Evolutionary conservation across 768 basidiomycete species (phyloP), one percentile per base, ranked within the genome.

Genomic region (Tephrocybe rancida): DNA sequence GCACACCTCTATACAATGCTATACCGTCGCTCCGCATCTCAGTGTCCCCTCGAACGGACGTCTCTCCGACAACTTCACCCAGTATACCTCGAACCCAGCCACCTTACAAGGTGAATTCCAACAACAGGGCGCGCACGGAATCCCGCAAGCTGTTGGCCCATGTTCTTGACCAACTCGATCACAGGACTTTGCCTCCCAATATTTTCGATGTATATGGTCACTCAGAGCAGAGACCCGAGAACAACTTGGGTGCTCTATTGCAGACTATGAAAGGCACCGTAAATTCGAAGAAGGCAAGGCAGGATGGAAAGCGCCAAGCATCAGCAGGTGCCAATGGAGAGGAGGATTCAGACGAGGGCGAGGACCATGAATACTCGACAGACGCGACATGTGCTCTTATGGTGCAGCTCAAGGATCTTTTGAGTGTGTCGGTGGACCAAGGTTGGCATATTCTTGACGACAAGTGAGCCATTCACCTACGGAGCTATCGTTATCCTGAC

Each of bases 71-170:
- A 43, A 63, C 54, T n/a, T 58, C 60, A 27, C 66, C 48, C 39
- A 58, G 43, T 32, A 65, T 49, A 42, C 54, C 50, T 25, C 43
- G 46, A 29, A 56, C 65, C 21, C 52, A 58, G 38, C 52, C 64
- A 29, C 29, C 38, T 6, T 58, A 57, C 19, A 59, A 54, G 39
- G 41, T 58, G 50, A 62, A 63, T 54, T 41, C 67, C 56, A 68
- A 72, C 25, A 68, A 65, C 48, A 78, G 77, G 57, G 78, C 78
- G 25, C 73, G 73, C 29, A 78, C 81, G 48, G 90, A 90, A 66
- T 82, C 85, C 8, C 80, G 83, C 44, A 91, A 91, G 64, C 73
- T 90, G 21, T 73, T 92, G 3, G 77, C 81, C 0, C 83, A 87
- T 64, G 72, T 90, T 25, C 71, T 92, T 14, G 73, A 74, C 18